Evolutionary conservation across 176 grass and related monocot species (phyloP).

Genomic region (Zoysia pacifica): DNA sequence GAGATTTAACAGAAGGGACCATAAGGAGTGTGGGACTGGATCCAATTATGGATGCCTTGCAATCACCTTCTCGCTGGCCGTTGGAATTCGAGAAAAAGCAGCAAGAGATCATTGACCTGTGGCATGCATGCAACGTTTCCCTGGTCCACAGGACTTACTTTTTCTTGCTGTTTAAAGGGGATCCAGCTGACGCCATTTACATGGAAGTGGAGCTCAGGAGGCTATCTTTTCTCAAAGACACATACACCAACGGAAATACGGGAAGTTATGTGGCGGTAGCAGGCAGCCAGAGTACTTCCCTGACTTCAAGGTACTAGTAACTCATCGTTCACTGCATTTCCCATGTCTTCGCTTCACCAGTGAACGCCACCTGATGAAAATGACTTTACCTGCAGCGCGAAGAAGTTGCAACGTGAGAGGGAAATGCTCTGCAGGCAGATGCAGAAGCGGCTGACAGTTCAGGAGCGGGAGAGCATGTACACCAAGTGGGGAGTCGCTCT

Average conservation of each 20-base stretch:
- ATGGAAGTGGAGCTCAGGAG: slow-evolving; percentile 96
- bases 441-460: slow-evolving; percentile 61
- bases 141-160: slow-evolving; percentile 90
- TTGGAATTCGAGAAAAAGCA: slow-evolving; percentile 83
- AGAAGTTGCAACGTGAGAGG: slow-evolving; percentile 80
- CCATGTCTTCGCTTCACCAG: not conserved
- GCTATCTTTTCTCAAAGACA: slow-evolving; percentile 71
- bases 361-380: not conserved
- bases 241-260: slow-evolving; percentile 50
- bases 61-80: slow-evolving; percentile 73
- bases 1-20: slow-evolving; percentile 62
- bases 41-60: slow-evolving; percentile 49
- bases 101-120: slow-evolving; percentile 89
- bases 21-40: slow-evolving; percentile 58
- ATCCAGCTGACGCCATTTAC: slow-evolving; percentile 89
- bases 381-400: slow-evolving; percentile 45
- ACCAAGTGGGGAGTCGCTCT: slow-evolving; percentile 86
- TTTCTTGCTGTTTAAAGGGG: slow-evolving; percentile 94
- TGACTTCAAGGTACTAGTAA: slow-evolving; percentile 54
- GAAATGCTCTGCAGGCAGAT: slow-evolving; percentile 90
- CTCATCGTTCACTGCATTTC: slow-evolving; percentile 7
- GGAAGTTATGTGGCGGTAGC: slow-evolving; percentile 41
- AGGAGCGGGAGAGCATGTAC: slow-evolving; percentile 87
- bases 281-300: slow-evolving; percentile 44
- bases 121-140: slow-evolving; percentile 83